Percentiles rank a stretch among this genome's conserved stretches.
These are phyloP conservation scores for Colletotrichum graminicola DNA, from an alignment of 2,329 filamentous ascomycete genomes.

Conservation along the genomic window DNA sequence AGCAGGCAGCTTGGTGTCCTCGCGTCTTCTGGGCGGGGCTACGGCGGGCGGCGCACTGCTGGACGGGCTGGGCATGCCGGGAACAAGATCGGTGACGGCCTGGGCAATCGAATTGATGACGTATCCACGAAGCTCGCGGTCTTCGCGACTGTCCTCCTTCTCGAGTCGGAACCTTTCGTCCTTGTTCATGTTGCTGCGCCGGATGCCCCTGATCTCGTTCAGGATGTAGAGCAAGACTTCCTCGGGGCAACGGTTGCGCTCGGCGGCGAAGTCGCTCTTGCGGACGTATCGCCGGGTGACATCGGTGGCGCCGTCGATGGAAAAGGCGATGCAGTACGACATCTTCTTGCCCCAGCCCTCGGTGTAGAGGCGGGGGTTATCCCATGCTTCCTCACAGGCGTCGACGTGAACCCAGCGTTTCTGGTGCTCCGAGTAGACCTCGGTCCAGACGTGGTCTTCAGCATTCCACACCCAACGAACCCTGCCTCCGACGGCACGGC, in stretches of 20 bases:
- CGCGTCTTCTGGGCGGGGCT: constrained; percentile 49
- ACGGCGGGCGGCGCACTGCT: constrained; percentile 43
- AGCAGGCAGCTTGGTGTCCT: constrained; percentile 71
- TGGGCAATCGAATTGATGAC: constrained; percentile 80
- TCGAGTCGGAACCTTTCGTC: constrained; percentile 85
- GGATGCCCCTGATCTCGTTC: constrained; percentile 88
- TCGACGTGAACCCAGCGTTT: constrained; percentile 98
- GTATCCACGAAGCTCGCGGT: constrained; percentile 79
- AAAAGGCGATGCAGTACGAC: constrained; percentile 97
- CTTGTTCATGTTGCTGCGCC: constrained; percentile 87
- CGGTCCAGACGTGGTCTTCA: constrained; percentile 98
- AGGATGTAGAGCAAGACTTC: constrained; percentile 92
- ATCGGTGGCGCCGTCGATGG: constrained; percentile 82
- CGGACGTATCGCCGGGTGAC: constrained; percentile 77
- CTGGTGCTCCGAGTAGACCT: constrained; percentile 94
- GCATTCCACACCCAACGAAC: constrained; percentile 99
- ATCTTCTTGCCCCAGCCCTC: constrained; percentile 98
- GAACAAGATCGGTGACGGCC: constrained; percentile 77
- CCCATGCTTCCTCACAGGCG: constrained; percentile 94
- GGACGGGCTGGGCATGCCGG: constrained; percentile 56
- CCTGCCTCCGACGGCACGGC: constrained; percentile 88
- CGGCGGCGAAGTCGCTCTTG: constrained; percentile 77
- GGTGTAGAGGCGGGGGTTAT: constrained; percentile 90
- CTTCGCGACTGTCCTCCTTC: constrained; percentile 82
- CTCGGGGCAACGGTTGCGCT: constrained; percentile 85